Conservation (phyloP, 257 asterid species). For the Voacanga thouarsii region DNA sequence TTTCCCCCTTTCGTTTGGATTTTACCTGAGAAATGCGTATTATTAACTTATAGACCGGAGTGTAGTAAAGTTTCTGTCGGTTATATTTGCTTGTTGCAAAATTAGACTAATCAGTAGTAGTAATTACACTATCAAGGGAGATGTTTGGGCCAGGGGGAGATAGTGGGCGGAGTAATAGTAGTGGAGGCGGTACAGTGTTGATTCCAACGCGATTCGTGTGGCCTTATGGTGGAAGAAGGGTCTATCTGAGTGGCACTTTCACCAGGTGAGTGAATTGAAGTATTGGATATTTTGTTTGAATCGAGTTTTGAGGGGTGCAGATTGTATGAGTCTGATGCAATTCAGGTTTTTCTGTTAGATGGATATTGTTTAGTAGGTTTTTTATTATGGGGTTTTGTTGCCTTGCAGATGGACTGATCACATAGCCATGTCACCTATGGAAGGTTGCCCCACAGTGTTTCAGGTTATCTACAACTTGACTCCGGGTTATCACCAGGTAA, state of each 20-base stretch:
- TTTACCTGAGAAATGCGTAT: conserved; percentile 14
- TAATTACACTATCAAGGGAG: conserved; percentile 24
- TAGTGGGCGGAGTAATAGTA: conserved; percentile 33
- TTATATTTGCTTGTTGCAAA: conserved; percentile 16
- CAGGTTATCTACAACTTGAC: conserved; percentile 55
- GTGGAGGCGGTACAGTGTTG: conserved; percentile 34
- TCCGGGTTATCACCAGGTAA: conserved; percentile 74
- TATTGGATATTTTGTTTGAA: conserved; percentile 17
- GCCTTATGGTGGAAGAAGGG: conserved; percentile 75
- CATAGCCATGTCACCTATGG: conserved; percentile 62
- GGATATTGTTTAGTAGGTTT: background rate
- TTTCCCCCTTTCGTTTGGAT: conserved; percentile 6
- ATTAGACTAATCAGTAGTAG: conserved; percentile 11
- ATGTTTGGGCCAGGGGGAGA: conserved; percentile 45
- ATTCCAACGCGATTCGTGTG: conserved; percentile 65
- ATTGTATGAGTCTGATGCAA: background rate
- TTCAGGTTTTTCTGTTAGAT: background rate
- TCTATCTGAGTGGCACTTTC: conserved; percentile 63
- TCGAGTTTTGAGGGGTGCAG: conserved; percentile 1
- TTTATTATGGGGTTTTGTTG: conserved; percentile 12
- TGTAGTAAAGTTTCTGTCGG: background rate
- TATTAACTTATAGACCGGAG: conserved; percentile 15
- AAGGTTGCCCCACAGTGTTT: conserved; percentile 72
- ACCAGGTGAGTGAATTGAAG: conserved; percentile 45
- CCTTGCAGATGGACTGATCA: conserved; percentile 58